Evolutionary conservation across 495 filamentous ascomycete genomes (phyloP).

Genomic region (Pyrenopolyporus hunteri): DNA sequence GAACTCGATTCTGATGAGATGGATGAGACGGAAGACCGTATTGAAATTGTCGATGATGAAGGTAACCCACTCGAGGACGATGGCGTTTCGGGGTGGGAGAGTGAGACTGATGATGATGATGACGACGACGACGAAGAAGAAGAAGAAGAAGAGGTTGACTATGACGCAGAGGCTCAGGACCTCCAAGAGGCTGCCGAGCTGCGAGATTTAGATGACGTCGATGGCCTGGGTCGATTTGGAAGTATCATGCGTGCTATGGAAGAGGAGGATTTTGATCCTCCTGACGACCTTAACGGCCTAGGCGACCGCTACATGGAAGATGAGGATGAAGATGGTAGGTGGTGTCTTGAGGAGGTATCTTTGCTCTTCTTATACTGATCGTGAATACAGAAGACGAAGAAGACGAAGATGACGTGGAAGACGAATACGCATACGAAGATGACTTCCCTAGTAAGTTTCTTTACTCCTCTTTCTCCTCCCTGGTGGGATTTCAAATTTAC

Average conservation of each 20-base stretch:
- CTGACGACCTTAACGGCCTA: slow-evolving; percentile 50
- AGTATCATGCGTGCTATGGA: slow-evolving; percentile 67
- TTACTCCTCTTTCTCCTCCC: slow-evolving; percentile 3
- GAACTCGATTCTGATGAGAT: slow-evolving; percentile 56
- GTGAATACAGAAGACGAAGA: slow-evolving; percentile 63
- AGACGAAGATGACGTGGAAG: slow-evolving; percentile 75
- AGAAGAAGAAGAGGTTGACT: slow-evolving; percentile 55
- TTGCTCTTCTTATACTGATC: slow-evolving; percentile 11
- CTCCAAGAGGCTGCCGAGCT: slow-evolving; percentile 47
- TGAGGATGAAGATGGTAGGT: slow-evolving; percentile 66
- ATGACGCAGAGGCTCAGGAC: slow-evolving; percentile 53
- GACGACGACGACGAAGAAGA: slow-evolving; percentile 62
- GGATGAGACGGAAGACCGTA: slow-evolving; percentile 58
- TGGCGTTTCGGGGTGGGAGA: slow-evolving; percentile 58
- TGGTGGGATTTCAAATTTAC: background rate
- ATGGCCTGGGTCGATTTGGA: slow-evolving; percentile 56
- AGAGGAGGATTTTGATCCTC: slow-evolving; percentile 64
- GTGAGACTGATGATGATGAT: slow-evolving; percentile 62
- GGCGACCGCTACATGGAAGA: slow-evolving; percentile 71
- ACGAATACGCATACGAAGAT: slow-evolving; percentile 68
- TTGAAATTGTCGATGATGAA: slow-evolving; percentile 64
- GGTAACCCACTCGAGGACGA: slow-evolving; percentile 60
- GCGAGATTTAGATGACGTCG: slow-evolving; percentile 46
- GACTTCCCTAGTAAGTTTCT: slow-evolving; percentile 70
- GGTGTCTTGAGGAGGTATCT: background rate